phyloP scores from a whole-genome alignment of 139 green algal species.

The Yamagishiella unicocca region DNA sequence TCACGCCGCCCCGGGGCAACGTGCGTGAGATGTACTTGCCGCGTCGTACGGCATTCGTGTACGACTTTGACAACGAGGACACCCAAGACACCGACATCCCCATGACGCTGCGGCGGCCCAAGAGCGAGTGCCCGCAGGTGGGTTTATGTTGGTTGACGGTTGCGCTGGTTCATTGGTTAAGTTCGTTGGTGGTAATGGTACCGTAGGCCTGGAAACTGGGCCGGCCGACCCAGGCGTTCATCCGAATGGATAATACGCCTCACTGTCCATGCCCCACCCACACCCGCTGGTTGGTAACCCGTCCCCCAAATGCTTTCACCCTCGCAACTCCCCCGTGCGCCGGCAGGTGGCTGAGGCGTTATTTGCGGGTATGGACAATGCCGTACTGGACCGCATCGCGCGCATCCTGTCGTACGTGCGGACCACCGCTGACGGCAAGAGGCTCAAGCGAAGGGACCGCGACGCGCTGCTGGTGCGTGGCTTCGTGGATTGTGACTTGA shows the following conservation, averaged over 20 bases:
- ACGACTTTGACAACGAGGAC: constrained; percentile 82
- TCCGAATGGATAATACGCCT: too few relatives aligned
- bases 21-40: constrained; percentile 38
- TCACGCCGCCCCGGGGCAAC: constrained; percentile 55
- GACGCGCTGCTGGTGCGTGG: constrained; percentile 57
- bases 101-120: constrained; percentile 89
- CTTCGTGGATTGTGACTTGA: too few relatives aligned
- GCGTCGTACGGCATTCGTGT: constrained; percentile 88
- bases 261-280: too few relatives aligned
- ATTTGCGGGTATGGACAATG: constrained; percentile 65
- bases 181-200: too few relatives aligned
- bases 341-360: constrained; percentile 46
- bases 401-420: constrained; percentile 93
- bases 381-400: constrained; percentile 84
- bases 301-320: not conserved
- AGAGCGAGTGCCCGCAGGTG: constrained; percentile 88
- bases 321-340: not conserved
- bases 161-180: not conserved
- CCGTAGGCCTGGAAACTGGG: too few relatives aligned
- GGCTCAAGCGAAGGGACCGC: constrained; percentile 79
- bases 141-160: not conserved
- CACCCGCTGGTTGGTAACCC: too few relatives aligned
- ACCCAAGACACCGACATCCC: constrained; percentile 76
- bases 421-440: constrained; percentile 75
- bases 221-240: too few relatives aligned